Conservation (phyloP, 495 filamentous ascomycete genomes). For the Neurospora pannonica region DNA sequence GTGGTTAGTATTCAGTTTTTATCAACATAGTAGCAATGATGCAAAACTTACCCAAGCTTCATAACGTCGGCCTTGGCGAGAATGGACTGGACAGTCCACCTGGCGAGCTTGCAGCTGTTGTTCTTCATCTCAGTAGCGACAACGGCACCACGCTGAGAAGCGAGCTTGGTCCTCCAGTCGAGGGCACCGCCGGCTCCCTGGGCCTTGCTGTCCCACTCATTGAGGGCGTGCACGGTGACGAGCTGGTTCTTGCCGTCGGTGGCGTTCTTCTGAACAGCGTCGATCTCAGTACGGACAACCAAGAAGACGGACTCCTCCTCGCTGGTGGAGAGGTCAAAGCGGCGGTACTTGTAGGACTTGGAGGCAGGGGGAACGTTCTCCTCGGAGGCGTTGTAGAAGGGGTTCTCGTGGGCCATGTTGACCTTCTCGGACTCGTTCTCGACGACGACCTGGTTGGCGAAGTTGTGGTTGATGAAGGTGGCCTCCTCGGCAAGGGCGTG, state of each 20-base stretch:
- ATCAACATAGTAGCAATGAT: slow-evolving; percentile 6
- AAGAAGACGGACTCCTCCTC: slow-evolving; percentile 87
- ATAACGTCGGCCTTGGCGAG: slow-evolving; percentile 91
- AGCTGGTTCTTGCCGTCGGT: slow-evolving; percentile 81
- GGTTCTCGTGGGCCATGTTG: slow-evolving; percentile 79
- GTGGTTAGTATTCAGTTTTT: slow-evolving; percentile 7
- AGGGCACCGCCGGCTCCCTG: slow-evolving; percentile 88
- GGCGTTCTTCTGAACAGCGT: slow-evolving; percentile 89
- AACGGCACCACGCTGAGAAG: slow-evolving; percentile 86
- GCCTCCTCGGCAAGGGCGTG: slow-evolving; percentile 86
- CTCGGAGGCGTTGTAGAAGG: slow-evolving; percentile 90
- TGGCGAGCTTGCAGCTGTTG: slow-evolving; percentile 93
- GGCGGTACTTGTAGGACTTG: slow-evolving; percentile 96
- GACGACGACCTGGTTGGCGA: slow-evolving; percentile 82
- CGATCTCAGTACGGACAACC: slow-evolving; percentile 90
- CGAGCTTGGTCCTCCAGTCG: slow-evolving; percentile 92
- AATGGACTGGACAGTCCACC: slow-evolving; percentile 94
- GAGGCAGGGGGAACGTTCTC: slow-evolving; percentile 87
- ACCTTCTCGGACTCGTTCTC: slow-evolving; percentile 71
- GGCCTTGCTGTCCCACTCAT: slow-evolving; percentile 97
- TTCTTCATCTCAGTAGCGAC: slow-evolving; percentile 99
- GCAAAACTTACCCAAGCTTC: slow-evolving; percentile 73
- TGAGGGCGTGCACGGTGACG: slow-evolving; percentile 87
- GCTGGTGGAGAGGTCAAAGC: slow-evolving; percentile 89
- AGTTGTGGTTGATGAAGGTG: slow-evolving; percentile 99